Conservation (phyloP, 768 basidiomycete species). For the Boletus vermiculosoides region DNA sequence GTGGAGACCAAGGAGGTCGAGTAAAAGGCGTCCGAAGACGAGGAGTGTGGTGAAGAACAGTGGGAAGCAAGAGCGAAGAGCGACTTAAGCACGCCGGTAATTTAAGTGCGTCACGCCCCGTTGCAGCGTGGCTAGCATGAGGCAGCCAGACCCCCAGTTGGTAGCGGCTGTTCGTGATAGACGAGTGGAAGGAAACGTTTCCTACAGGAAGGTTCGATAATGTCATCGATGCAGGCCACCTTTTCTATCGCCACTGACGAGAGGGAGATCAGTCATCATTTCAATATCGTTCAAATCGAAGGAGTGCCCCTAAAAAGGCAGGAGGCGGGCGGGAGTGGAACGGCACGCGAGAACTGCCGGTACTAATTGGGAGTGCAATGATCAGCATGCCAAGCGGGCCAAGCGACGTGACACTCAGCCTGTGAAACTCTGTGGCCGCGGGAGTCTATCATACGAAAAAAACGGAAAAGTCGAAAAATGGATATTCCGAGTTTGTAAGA, state of each 20-base stretch:
- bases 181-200: conserved; percentile 30
- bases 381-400: conserved; percentile 12
- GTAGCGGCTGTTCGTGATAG: conserved; percentile 35
- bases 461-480: conserved; percentile 4
- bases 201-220: conserved; percentile 29
- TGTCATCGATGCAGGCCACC: conserved; percentile 18
- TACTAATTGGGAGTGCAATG: conserved; percentile 1
- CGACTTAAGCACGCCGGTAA: conserved; percentile 22
- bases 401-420: conserved; percentile 1
- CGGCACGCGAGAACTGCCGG: not conserved
- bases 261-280: conserved; percentile 34
- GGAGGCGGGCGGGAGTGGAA: conserved; percentile 14
- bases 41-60: conserved; percentile 18
- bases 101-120: conserved; percentile 33
- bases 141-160: conserved; percentile 31
- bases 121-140: conserved; percentile 38
- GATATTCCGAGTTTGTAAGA: conserved; percentile 13
- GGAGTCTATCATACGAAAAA: conserved; percentile 3
- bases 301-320: conserved; percentile 29
- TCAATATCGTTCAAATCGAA: conserved; percentile 24
- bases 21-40: conserved; percentile 22
- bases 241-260: conserved; percentile 32
- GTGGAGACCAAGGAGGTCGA: conserved; percentile 27
- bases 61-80: conserved; percentile 30
- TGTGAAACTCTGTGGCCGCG: not conserved